These are phyloP conservation scores for Podaxis rugospora DNA, from an alignment of 768 basidiomycete species.

Conservation along the genomic window DNA sequence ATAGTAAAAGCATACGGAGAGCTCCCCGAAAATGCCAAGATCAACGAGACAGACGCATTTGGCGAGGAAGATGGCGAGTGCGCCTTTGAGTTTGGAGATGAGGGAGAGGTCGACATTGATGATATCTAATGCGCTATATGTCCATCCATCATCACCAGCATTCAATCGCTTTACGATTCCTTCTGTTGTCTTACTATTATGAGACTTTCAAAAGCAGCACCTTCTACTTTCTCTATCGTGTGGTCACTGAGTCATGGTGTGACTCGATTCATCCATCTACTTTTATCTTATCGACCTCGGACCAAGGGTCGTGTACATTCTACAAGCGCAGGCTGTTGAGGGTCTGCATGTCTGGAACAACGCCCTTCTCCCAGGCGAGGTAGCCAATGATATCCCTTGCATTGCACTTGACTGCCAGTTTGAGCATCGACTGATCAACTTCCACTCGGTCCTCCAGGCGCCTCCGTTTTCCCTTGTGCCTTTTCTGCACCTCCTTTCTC, in stretches of 20 bases:
- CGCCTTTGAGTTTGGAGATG: constrained; percentile 87
- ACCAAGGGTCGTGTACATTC: neutral
- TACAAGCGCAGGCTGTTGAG: constrained; percentile 20
- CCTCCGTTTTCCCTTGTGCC: constrained; percentile 39
- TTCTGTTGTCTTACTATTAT: constrained; percentile 17
- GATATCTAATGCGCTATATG: constrained; percentile 55
- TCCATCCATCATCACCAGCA: neutral
- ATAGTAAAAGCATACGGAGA: constrained; percentile 97
- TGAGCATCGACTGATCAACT: constrained; percentile 56
- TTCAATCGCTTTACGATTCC: constrained; percentile 2
- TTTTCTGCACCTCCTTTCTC: constrained; percentile 12
- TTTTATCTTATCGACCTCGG: neutral
- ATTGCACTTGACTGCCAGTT: constrained; percentile 55
- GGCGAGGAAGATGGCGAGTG: constrained; percentile 89
- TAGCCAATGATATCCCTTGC: constrained; percentile 73
- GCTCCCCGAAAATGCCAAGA: constrained; percentile 92
- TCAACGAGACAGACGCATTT: constrained; percentile 94
- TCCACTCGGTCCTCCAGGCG: constrained; percentile 56
- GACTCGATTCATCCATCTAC: neutral
- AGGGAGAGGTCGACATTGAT: constrained; percentile 85
- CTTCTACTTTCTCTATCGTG: neutral
- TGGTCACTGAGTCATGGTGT: neutral
- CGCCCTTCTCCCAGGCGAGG: constrained; percentile 63
- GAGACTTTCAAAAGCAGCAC: constrained; percentile 13
- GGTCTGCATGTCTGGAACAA: constrained; percentile 71